Evolutionary conservation across 768 basidiomycete species (phyloP).

Genomic region (Collybiopsis confluens): DNA sequence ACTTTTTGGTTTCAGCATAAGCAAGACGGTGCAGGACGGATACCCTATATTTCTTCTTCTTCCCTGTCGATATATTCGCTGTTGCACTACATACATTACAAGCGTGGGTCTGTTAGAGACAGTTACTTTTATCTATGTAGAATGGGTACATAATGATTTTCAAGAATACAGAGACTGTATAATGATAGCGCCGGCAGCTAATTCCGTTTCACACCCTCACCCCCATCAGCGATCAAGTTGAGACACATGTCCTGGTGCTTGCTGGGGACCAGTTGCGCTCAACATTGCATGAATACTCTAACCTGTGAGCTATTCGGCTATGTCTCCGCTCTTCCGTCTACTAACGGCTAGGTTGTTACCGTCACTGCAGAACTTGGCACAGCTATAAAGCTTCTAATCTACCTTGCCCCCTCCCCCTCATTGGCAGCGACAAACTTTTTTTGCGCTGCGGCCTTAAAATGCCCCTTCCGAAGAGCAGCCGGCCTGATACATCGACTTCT

Average conservation of each 20-base stretch:
- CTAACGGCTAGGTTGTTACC: not conserved
- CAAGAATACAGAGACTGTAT: no score
- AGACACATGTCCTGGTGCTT: constrained; percentile 8
- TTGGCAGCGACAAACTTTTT: not conserved
- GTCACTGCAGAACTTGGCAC: constrained; percentile 2
- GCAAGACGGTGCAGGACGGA: no score
- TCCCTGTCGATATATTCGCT: not conserved
- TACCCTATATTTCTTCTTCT: not conserved
- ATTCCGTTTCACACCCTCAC: not conserved
- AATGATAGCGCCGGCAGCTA: constrained; percentile 1
- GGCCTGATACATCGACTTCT: constrained; percentile 27
- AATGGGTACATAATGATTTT: no score
- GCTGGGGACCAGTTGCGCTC: not conserved
- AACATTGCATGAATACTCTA: constrained; percentile 7
- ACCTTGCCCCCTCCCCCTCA: not conserved
- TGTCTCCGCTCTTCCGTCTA: not conserved
- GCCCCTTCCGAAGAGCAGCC: not conserved
- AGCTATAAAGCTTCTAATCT: constrained; percentile 9
- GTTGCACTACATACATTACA: not conserved
- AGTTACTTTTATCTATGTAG: no score
- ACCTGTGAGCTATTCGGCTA: constrained; percentile 5
- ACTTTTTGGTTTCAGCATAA: constrained; percentile 30
- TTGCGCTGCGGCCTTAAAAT: constrained; percentile 5
- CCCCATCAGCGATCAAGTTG: constrained; percentile 6
- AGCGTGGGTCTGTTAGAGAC: no score